A percentile compares a stretch with the other conserved stretches of the same genome.
Evolutionary conservation across 2,329 filamentous ascomycete species (phyloP).

Genomic region (Didymella pinodella): DNA sequence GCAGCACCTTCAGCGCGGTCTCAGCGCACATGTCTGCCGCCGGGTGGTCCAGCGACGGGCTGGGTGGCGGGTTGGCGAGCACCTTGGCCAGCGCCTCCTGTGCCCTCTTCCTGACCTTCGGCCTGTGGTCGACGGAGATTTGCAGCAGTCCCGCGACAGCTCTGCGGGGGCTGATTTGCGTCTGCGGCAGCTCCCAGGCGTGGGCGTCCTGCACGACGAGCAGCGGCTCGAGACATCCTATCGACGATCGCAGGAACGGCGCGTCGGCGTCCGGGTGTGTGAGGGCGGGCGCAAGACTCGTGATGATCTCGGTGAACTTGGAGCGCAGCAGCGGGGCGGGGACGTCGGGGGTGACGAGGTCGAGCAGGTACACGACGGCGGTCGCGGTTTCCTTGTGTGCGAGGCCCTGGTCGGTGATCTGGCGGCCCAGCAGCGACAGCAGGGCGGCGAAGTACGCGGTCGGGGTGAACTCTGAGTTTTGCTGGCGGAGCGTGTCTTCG

Average conservation of each 20-base stretch:
- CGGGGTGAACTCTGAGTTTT: conserved; percentile 81
- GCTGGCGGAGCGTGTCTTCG: conserved; percentile 89
- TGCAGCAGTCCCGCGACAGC: conserved; percentile 87
- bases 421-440: conserved; percentile 83
- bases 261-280: conserved; percentile 84
- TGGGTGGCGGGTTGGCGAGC: conserved; percentile 84
- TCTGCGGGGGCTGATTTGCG: conserved; percentile 83
- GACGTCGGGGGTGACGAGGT: conserved; percentile 85
- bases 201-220: conserved; percentile 85
- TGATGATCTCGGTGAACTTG: conserved; percentile 94
- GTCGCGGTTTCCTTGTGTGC: conserved; percentile 83
- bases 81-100: conserved; percentile 88
- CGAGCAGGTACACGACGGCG: conserved; percentile 93
- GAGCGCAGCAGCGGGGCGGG: conserved; percentile 87
- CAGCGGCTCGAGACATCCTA: conserved; percentile 92
- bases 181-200: conserved; percentile 86
- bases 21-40: conserved; percentile 96
- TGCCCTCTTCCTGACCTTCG: conserved; percentile 92
- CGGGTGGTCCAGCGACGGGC: conserved; percentile 90
- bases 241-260: conserved; percentile 82
- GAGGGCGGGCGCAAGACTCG: conserved; percentile 83
- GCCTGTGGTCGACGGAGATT: conserved; percentile 83
- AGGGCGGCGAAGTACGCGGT: conserved; percentile 97
- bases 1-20: conserved; percentile 81
- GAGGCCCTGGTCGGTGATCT: conserved; percentile 69